Base-by-base conservation (phyloP, 208 protist genomes). In the Crithidia sp. region DNA sequence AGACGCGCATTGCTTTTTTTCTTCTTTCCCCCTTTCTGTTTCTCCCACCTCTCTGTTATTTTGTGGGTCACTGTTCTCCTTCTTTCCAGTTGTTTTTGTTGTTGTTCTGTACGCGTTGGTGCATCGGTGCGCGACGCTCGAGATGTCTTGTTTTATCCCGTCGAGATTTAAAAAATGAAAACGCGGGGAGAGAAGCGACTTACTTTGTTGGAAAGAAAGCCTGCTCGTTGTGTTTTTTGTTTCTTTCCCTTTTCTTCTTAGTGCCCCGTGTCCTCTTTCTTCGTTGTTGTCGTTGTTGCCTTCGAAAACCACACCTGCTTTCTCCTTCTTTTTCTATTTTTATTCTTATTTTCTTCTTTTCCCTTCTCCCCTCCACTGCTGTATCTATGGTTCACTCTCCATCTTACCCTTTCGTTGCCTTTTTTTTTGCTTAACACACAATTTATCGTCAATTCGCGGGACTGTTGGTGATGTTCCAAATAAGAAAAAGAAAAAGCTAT, bases 341-440 rank as follows among this genome's bases (percentile, higher is more conserved):
- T 71, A 17, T 49, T 13, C 45, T 72, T 68, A 36, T 63, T 66
- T 60, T 44, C 50, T 55, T 53, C 43, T 59, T 58, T 61, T 2
- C 52, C 14, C 68, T 76, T 28, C 28, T 28, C 28, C 28, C 28
- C 28, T 28, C 28, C 28, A 28, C 28, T 28, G 28, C 28, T 28
- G 28, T 28, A 28, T 28, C 28, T 28, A 28, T 28, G 28, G 28
- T 28, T 28, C 28, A 28, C 28, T 28, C 28, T 28, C 28, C 28
- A 28, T 28, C 28, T 28, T 28, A 28, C 28, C 28, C 28, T 28
- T 28, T 28, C 28, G 28, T 28, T 28, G 28, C 28, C 1, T 28
- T n/a, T 76, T 17, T 49, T 63, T 16, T 68, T 63, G 7, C 49
- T 73, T 43, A 60, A n/a, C 14, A 10, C 12, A 63, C 28, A 28